Evolutionary conservation across 768 basidiomycete genomes (phyloP).

Genomic region (Bullera alba): DNA sequence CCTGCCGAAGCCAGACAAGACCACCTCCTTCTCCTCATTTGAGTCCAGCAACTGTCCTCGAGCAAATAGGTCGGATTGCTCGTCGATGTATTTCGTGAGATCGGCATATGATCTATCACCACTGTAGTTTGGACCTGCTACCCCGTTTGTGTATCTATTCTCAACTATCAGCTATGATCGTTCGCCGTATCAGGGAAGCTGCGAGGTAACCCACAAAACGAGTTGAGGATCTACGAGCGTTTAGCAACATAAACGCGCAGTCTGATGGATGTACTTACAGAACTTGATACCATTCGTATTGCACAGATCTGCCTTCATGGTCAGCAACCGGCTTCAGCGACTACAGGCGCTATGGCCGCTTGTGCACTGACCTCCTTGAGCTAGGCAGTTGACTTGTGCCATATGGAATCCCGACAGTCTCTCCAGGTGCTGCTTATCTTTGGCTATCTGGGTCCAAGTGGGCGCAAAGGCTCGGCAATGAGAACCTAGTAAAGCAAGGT

Average conservation of each 20-base stretch:
- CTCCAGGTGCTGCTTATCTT: conserved; percentile 49
- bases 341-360: neutral
- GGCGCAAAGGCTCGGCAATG: conserved; percentile 76
- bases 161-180: conserved; percentile 41
- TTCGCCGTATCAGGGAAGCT: neutral
- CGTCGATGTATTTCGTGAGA: conserved; percentile 56
- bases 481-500: conserved; percentile 28
- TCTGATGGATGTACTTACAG: conserved; percentile 44
- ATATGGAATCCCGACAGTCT: conserved; percentile 54
- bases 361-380: conserved; percentile 60
- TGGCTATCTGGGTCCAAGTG: conserved; percentile 64
- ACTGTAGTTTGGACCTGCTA: conserved; percentile 56
- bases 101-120: conserved; percentile 54
- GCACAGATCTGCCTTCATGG: conserved; percentile 62
- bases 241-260: neutral
- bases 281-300: conserved; percentile 58
- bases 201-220: conserved; percentile 52
- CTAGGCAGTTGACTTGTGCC: conserved; percentile 74
- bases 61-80: conserved; percentile 44
- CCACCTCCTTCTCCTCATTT: conserved; percentile 7
- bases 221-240: conserved; percentile 57
- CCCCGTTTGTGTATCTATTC: conserved; percentile 58
- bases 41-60: conserved; percentile 10
- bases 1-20: conserved; percentile 4
- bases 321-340: conserved; percentile 1